A percentile compares a stretch with the other conserved stretches of the same genome.
Evolutionary conservation across 345 rosid species (phyloP).

Genomic region (Pelargonium nanum): DNA sequence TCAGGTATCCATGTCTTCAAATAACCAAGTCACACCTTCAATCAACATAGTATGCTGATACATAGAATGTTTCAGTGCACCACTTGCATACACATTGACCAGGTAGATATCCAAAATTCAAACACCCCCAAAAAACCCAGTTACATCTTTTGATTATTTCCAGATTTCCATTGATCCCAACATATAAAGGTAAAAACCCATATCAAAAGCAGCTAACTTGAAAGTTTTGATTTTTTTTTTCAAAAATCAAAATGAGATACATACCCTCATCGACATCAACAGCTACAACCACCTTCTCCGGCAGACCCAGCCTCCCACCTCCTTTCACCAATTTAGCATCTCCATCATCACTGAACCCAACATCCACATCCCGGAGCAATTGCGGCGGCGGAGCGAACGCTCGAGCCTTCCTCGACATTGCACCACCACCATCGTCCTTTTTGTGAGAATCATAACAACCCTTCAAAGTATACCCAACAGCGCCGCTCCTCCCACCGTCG

Average conservation of each 20-base stretch:
- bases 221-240: neutral
- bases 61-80: neutral
- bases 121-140: too few species aligned
- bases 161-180: neutral
- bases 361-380: constrained; percentile 31
- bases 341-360: constrained; percentile 30
- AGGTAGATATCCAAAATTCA: neutral
- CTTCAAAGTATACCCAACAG: constrained; percentile 28
- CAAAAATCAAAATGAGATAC: neutral
- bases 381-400: constrained; percentile 35
- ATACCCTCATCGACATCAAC: constrained; percentile 96
- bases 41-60: neutral
- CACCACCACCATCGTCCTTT: constrained; percentile 16
- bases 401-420: constrained; percentile 18
- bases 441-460: constrained; percentile 32
- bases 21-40: neutral
- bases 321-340: constrained; percentile 33
- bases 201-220: neutral
- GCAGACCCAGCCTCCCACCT: constrained; percentile 29
- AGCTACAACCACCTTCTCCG: constrained; percentile 65
- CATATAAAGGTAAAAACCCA: neutral
- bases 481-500: too few species aligned
- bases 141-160: neutral
- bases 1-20: neutral
- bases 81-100: neutral